These are phyloP conservation scores for Boletus smithii DNA, from an alignment of 1,284 basidiomycete genomes.

Conservation along the genomic window DNA sequence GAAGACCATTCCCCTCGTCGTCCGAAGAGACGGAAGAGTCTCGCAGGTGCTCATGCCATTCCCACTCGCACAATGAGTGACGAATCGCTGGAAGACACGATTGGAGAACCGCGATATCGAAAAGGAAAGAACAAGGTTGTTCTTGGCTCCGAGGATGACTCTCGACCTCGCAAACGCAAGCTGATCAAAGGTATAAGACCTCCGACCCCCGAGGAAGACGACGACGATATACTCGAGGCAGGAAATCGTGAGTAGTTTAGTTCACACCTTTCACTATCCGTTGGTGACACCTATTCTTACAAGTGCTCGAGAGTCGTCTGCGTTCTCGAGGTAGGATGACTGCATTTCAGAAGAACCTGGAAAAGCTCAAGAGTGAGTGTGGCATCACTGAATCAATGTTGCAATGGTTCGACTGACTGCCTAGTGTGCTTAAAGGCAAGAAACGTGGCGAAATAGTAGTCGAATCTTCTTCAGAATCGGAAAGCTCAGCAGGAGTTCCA, in stretches of 20 bases:
- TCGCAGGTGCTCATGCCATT: conserved; percentile 19
- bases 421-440: conserved; percentile 37
- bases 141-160: conserved; percentile 31
- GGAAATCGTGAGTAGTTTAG: conserved; percentile 44
- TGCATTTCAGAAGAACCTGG: conserved; percentile 58
- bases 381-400: neutral
- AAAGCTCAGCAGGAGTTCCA: conserved; percentile 28
- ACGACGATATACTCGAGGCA: conserved; percentile 53
- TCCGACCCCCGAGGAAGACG: conserved; percentile 45
- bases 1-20: conserved; percentile 35
- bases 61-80: conserved; percentile 26
- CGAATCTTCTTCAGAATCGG: conserved; percentile 37
- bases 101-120: conserved; percentile 14
- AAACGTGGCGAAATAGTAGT: conserved; percentile 44
- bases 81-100: conserved; percentile 22
- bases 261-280: neutral
- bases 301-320: conserved; percentile 60
- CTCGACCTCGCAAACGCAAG: conserved; percentile 39
- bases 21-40: conserved; percentile 31
- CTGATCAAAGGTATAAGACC: conserved; percentile 49
- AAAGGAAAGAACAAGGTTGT: conserved; percentile 21
- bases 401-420: conserved; percentile 2
- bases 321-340: conserved; percentile 59
- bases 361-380: conserved; percentile 55
- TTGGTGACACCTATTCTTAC: conserved; percentile 34